These are phyloP conservation scores for Lanmaoa rubissima DNA, from an alignment of 768 basidiomycete species.

Conservation along the genomic window DNA sequence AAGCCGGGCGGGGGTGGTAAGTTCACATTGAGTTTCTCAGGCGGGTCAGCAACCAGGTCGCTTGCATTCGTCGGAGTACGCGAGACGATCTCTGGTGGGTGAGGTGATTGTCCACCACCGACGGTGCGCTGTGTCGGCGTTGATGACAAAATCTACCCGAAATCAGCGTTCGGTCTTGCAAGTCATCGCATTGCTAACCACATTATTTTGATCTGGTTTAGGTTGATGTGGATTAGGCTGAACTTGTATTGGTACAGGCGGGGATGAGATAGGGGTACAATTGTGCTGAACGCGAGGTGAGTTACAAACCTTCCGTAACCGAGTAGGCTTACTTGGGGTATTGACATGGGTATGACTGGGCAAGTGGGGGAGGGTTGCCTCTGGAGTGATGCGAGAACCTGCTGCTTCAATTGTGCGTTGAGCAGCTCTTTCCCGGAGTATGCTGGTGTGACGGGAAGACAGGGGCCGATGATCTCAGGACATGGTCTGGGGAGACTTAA, in stretches of 20 bases:
- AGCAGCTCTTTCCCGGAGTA: neutral
- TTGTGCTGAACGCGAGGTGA: slow-evolving; percentile 8
- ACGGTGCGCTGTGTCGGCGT: neutral
- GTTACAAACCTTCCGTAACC: neutral
- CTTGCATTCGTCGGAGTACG: neutral
- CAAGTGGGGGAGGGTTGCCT: neutral
- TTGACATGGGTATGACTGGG: neutral
- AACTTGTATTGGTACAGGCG: neutral
- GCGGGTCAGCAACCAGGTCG: neutral
- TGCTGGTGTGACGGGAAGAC: neutral
- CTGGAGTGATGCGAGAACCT: neutral
- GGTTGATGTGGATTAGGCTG: neutral
- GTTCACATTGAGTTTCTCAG: neutral
- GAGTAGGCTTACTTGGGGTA: slow-evolving; percentile 2
- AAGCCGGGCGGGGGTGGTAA: slow-evolving; percentile 14
- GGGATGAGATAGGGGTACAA: neutral
- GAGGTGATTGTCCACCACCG: neutral
- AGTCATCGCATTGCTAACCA: neutral
- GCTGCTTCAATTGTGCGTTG: slow-evolving; percentile 5
- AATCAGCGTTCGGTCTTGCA: neutral
- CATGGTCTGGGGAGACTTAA: slow-evolving; percentile 8
- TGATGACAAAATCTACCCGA: slow-evolving; percentile 1
- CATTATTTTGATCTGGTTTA: neutral
- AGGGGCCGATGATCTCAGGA: neutral
- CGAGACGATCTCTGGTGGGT: neutral